Conservation (phyloP, 2,329 filamentous ascomycete species). For the Calonectria hawksworthii region DNA sequence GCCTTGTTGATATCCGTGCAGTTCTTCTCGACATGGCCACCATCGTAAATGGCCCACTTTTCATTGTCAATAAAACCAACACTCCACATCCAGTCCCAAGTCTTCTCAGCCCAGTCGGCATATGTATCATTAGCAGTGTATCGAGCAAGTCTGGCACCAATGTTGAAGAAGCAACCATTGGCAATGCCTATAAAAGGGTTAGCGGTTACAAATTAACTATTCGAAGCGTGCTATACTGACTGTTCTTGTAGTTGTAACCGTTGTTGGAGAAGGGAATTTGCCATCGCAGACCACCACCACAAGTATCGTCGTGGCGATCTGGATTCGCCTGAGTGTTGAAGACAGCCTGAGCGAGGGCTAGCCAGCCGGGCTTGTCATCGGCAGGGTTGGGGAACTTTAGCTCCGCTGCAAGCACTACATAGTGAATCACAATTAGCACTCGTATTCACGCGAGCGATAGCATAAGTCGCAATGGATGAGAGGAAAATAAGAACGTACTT, state of each 20-base stretch:
- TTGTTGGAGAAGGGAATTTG: slow-evolving; percentile 82
- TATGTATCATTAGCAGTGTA: slow-evolving; percentile 79
- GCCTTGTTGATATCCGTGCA: slow-evolving; percentile 73
- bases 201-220: not conserved
- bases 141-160: slow-evolving; percentile 77
- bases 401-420: slow-evolving; percentile 66
- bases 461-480: no score
- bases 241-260: slow-evolving; percentile 83
- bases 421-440: no score
- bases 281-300: slow-evolving; percentile 78
- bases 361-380: slow-evolving; percentile 63
- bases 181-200: slow-evolving; percentile 60
- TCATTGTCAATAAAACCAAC: slow-evolving; percentile 72
- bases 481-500: slow-evolving; percentile 47
- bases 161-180: slow-evolving; percentile 75
- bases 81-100: slow-evolving; percentile 72
- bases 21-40: slow-evolving; percentile 68
- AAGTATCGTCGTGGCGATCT: slow-evolving; percentile 70
- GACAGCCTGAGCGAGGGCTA: slow-evolving; percentile 72
- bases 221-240: slow-evolving; percentile 41
- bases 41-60: slow-evolving; percentile 75
- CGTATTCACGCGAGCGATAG: no score
- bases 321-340: slow-evolving; percentile 70
- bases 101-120: slow-evolving; percentile 70
- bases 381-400: slow-evolving; percentile 69